These are phyloP conservation scores for Pelargonium myrrhifolium DNA, from an alignment of 441 rosid species.

Conservation along the genomic window DNA sequence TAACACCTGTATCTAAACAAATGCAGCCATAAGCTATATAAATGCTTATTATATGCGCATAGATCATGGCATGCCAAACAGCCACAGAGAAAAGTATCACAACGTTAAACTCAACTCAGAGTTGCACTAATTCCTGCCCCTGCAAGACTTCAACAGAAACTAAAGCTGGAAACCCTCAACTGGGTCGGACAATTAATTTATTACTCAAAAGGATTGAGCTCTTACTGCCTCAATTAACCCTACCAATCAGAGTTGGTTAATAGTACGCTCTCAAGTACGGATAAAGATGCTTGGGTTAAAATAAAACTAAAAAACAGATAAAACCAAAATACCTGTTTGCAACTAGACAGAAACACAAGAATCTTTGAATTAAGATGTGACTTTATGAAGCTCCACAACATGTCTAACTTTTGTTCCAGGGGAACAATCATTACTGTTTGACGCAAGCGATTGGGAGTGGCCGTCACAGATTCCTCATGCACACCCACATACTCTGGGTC, in stretches of 20 bases:
- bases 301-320: not conserved
- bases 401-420: conserved; percentile 77
- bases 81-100: not conserved
- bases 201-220: not conserved
- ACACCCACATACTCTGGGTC: conserved; percentile 91
- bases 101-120: not conserved
- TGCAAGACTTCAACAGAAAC: not conserved
- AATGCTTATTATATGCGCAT: not conserved
- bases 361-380: conserved; percentile 67
- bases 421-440: conserved; percentile 84
- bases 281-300: not conserved
- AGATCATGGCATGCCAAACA: not conserved
- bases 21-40: conserved; percentile 1
- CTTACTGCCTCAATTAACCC: not conserved
- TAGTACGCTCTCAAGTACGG: not conserved
- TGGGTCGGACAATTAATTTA: not conserved
- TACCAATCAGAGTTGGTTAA: not conserved
- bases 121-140: not conserved
- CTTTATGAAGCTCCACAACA: conserved; percentile 89
- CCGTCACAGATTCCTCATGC: conserved; percentile 69
- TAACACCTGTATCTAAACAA: not conserved
- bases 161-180: not conserved
- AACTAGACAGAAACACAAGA: conserved; percentile 85
- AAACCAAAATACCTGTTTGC: conserved; percentile 63
- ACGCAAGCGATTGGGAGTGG: conserved; percentile 71